Evolutionary conservation across 2,329 filamentous ascomycete species (phyloP).

Genomic region (Fusarium sp.): DNA sequence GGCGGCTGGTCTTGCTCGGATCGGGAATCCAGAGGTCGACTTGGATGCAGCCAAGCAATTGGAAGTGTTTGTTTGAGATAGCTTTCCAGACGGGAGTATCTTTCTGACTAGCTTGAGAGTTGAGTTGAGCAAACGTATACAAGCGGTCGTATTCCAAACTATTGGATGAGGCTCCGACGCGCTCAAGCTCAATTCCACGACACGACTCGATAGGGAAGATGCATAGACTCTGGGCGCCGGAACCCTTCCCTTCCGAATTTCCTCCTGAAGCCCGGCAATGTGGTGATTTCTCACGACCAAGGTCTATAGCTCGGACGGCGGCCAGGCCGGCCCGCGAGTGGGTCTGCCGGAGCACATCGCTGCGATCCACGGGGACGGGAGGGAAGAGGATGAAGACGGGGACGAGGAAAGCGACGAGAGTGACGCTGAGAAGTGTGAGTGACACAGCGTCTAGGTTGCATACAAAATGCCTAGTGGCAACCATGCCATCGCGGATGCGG

Average conservation of each 20-base stretch:
- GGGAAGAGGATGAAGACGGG: constrained; percentile 69
- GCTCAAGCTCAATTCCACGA: constrained; percentile 77
- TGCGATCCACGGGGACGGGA: constrained; percentile 64
- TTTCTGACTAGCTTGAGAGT: constrained; percentile 49
- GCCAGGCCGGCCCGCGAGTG: constrained; percentile 63
- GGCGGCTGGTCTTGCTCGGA: constrained; percentile 64
- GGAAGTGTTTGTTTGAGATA: constrained; percentile 77
- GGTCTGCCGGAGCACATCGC: constrained; percentile 68
- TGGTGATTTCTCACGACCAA: constrained; percentile 48
- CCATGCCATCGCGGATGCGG: constrained; percentile 22
- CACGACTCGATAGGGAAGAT: constrained; percentile 90
- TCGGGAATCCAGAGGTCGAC: constrained; percentile 79
- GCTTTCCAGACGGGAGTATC: constrained; percentile 73
- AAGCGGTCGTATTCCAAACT: constrained; percentile 85
- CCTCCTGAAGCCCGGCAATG: constrained; percentile 40
- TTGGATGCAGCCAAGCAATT: constrained; percentile 77
- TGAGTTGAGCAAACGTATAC: constrained; percentile 81
- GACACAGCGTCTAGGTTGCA: constrained; percentile 50
- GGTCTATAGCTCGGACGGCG: constrained; percentile 55
- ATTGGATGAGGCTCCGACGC: constrained; percentile 72
- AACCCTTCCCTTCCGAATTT: constrained; percentile 40
- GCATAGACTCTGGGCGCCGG: constrained; percentile 72
- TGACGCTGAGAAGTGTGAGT: constrained; percentile 59
- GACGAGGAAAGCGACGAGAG: constrained; percentile 64
- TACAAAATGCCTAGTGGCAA: constrained; percentile 38